Evolutionary conservation across 2,329 filamentous ascomycete species (phyloP), one percentile per base, ranked within the genome.

Genomic region (Calonectria honghensis): DNA sequence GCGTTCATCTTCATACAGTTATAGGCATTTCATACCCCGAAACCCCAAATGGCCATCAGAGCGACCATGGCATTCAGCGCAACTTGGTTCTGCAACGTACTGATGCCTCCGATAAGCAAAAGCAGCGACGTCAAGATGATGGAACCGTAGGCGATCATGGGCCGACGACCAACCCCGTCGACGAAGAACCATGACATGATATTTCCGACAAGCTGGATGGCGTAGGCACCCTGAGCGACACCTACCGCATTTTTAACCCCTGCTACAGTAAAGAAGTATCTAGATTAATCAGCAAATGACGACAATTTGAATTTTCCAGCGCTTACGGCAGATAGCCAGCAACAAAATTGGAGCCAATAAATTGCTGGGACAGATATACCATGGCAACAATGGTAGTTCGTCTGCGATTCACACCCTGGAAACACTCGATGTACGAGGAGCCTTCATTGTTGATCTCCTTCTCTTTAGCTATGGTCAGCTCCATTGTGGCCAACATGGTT

Each of bases 291-390:
- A 41, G 39, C 7, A 41, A 41, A 41, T 16, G 5, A 41, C 5
- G 16, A 5, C 39, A 1, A 2, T 41, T 18, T 41, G 5, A 41
- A 6, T 16, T 18, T 7, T 13, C 39, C 20, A 11, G 5, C 6
- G 35, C 68, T 70, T 20, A 70, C 68, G 68, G 57, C 10, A 81
- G 68, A 45, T 81, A 81, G 14, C 79, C 79, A 37, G 72, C 69
- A 45, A 82, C 73, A 31, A 82, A 81, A 45, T 78, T 80, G 7
- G 81, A 78, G 18, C 81, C 81, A 27, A 79, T 78, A 35, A 78
- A 76, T 35, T 82, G 80, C 65, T 82, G 79, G 0, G 79, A 73
- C 5, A 81, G 75, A 51, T 82, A 82, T 9, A 82, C 79, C 81
- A 82, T 81, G 52, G 71, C 75, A 24, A 83, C 75, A 20, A 82